These are phyloP conservation scores for Onygena corvina DNA, from an alignment of 2,329 filamentous ascomycete species.

Conservation along the genomic window DNA sequence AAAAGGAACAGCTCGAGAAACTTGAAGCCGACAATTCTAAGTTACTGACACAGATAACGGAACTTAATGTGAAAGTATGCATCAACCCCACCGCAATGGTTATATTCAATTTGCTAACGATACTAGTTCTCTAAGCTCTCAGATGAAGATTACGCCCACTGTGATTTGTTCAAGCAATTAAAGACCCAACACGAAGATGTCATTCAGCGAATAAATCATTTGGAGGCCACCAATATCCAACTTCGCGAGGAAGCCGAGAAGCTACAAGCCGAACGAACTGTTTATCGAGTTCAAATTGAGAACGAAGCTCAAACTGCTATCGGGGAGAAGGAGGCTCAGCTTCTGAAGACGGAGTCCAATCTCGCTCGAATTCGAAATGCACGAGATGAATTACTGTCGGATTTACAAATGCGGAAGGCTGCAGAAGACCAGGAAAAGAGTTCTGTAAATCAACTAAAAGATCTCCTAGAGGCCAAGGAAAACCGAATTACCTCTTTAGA, in stretches of 20 bases:
- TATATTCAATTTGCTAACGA: neutral
- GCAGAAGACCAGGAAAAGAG: slow-evolving; percentile 63
- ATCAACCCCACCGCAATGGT: neutral
- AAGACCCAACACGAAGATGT: slow-evolving; percentile 85
- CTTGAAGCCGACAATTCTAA: slow-evolving; percentile 64
- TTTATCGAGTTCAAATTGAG: slow-evolving; percentile 69
- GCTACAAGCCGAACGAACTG: slow-evolving; percentile 69
- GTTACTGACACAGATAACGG: slow-evolving; percentile 66
- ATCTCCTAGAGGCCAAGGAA: slow-evolving; percentile 66
- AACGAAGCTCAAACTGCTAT: slow-evolving; percentile 62
- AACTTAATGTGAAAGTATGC: slow-evolving; percentile 49
- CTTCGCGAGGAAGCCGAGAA: slow-evolving; percentile 76
- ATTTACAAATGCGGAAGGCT: slow-evolving; percentile 66
- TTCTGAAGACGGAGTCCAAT: slow-evolving; percentile 71
- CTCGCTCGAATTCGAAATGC: slow-evolving; percentile 71
- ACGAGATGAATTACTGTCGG: slow-evolving; percentile 74
- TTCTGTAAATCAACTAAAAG: slow-evolving; percentile 61
- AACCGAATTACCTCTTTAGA: slow-evolving; percentile 72
- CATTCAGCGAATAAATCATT: slow-evolving; percentile 78
- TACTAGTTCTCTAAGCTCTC: slow-evolving; percentile 56
- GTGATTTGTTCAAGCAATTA: slow-evolving; percentile 84
- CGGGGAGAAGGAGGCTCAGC: slow-evolving; percentile 67
- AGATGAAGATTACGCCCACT: slow-evolving; percentile 88
- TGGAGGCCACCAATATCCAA: slow-evolving; percentile 79
- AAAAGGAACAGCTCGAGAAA: slow-evolving; percentile 76